Base-by-base conservation (phyloP, 768 basidiomycete species). In the Omphalotus guepiniiformis region DNA sequence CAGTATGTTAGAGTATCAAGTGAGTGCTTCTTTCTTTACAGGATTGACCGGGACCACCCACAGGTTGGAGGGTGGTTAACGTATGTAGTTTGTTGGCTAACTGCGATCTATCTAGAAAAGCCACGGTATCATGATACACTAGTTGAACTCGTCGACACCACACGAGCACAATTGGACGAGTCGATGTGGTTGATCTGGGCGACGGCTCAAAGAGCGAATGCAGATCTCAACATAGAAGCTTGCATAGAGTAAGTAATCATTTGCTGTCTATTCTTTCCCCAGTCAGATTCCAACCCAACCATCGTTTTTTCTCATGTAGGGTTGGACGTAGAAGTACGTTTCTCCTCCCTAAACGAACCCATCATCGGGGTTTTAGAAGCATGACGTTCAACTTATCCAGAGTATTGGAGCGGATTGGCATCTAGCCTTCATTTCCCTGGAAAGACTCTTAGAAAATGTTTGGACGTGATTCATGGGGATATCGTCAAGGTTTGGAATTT, bases 401-500 rank as follows among this genome's bases (percentile, higher is more conserved):
- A 45, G 41, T 37, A 30, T 19, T 54, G 35, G 56, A 48, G 39
- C 45, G 50, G 42, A 5, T 53, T 49, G 36, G 47, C 29, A 40
- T 52, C 58, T 45, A 53, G 53, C 50, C 12, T 51, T 42, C 28
- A 52, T 51, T 58, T 53, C 53, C 19, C 51, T 22, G 46, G 53
- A 36, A 21, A 53, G 52, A 43, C 19, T 22, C 47, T 56, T 21
- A 13, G 27, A 27, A 9, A 50, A 21, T 59, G 55, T 35, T 26
- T 53, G 21, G 37, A 32, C 4, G 19, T 32, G 13, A 39, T 57
- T 22, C 56, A 57, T 28, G 13, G 35, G 11, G 60, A 61, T 35
- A 61, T 61, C 19, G 43, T 59, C 19, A 39, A 49, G 21, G 46
- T 55, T 18, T 61, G 60, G 60, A 63, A 63, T 50, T 62, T 64